Evolutionary conservation across 2,329 filamentous ascomycete genomes (phyloP), one percentile per base, ranked within the genome.

Genomic region (Blumeriella jaapii): DNA sequence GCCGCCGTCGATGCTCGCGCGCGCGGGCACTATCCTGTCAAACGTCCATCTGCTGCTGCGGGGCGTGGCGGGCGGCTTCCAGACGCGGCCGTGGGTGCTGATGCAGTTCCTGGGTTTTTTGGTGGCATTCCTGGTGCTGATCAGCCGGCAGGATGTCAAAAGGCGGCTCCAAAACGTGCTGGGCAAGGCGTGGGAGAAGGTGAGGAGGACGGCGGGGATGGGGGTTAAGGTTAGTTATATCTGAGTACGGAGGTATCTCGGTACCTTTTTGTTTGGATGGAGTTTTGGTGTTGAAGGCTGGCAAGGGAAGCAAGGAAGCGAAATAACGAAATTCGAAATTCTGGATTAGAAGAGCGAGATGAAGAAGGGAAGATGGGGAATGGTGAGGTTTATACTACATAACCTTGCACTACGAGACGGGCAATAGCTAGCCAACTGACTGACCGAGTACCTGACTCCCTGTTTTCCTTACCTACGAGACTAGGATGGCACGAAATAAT

Each of bases 211-310:
- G 0, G 78, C 89, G 4, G 87, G 87, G 2, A 96, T 96, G 89
- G 91, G 89, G 2, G 82, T 93, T 45, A 96, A 95, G 64, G 87
- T 96, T 53, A 93, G 82, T 57, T 96, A 96, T 62, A 93, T 98
- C 41, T 96, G 61, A 67, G 2, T 6, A 14, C 11, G 8, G 8
- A 24, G 20, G 12, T 24, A 15, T 8, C 19, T 24, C 22, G 12
- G 7, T 9, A n/a, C n/a, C n/a, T n/a, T n/a, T n/a, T n/a, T n/a
- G n/a, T n/a, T n/a, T n/a, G n/a, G n/a, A n/a, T n/a, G n/a, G n/a
- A n/a, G n/a, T n/a, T n/a, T n/a, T n/a, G n/a, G n/a, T n/a, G n/a
- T n/a, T n/a, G n/a, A n/a, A n/a, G n/a, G n/a, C n/a, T n/a, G n/a
- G n/a, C n/a, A n/a, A n/a, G n/a, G n/a, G n/a, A n/a, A n/a, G n/a